phyloP scores from a whole-genome alignment of 2,329 filamentous ascomycete species.

The Alternaria dauci region DNA sequence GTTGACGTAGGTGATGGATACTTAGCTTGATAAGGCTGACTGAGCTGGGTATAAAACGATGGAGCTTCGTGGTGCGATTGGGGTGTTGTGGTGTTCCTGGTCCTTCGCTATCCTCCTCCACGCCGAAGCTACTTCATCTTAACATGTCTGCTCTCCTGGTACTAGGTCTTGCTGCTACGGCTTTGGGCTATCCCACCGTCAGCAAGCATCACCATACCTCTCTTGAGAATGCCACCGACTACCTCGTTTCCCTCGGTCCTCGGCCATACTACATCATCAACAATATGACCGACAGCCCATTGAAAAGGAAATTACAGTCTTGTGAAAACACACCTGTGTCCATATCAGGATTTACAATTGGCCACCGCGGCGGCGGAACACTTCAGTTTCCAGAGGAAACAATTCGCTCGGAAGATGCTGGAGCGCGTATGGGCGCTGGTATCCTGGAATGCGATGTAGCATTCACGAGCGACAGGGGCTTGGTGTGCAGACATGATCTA shows the following conservation, averaged over 20 bases:
- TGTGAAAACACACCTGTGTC: constrained; percentile 65
- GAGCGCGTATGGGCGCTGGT: constrained; percentile 72
- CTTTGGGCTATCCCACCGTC: constrained; percentile 20
- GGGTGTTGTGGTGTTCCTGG: neutral
- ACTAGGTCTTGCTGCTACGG: constrained; percentile 18
- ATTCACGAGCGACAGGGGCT: constrained; percentile 70
- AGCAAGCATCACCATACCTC: constrained; percentile 18
- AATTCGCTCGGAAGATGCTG: constrained; percentile 66
- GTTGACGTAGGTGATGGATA: neutral
- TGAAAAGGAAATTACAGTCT: constrained; percentile 67
- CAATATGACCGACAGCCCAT: constrained; percentile 66
- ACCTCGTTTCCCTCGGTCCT: constrained; percentile 65
- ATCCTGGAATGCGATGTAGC: constrained; percentile 73
- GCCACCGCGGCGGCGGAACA: constrained; percentile 64
- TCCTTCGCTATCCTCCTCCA: neutral
- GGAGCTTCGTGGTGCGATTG: neutral
- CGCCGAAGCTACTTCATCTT: neutral
- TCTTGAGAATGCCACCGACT: constrained; percentile 2
- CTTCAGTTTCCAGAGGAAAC: constrained; percentile 73
- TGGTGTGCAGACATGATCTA: constrained; percentile 74
- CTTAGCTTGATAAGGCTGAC: neutral
- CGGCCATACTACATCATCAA: constrained; percentile 71
- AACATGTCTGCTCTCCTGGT: neutral
- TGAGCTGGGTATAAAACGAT: constrained; percentile 4
- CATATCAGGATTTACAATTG: constrained; percentile 66